These are phyloP conservation scores for Ophiocordyceps sinensis DNA, from an alignment of 2,329 filamentous ascomycete species.

Conservation along the genomic window DNA sequence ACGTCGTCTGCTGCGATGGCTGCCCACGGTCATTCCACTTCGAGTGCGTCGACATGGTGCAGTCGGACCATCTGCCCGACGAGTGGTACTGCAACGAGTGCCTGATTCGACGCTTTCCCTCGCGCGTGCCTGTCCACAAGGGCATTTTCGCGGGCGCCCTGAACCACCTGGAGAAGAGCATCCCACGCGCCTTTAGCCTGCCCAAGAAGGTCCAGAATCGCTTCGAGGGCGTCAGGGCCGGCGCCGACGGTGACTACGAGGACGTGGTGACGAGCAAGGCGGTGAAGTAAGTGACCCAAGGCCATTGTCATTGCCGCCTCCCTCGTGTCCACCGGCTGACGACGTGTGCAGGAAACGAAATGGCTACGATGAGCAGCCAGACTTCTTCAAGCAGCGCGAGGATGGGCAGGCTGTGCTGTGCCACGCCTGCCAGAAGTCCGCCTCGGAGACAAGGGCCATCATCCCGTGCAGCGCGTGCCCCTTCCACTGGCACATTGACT, in stretches of 20 bases:
- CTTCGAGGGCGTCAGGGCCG: constrained; percentile 69
- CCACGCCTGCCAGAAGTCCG: constrained; percentile 55
- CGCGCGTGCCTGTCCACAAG: constrained; percentile 28
- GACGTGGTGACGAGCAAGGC: constrained; percentile 47
- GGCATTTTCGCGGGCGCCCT: constrained; percentile 50
- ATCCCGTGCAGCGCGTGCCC: constrained; percentile 76
- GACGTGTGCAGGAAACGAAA: constrained; percentile 28
- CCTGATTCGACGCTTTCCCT: constrained; percentile 33
- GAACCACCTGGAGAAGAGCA: constrained; percentile 49
- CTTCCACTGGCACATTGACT: constrained; percentile 83
- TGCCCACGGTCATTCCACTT: constrained; percentile 87
- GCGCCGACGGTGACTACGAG: constrained; percentile 66
- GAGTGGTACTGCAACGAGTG: constrained; percentile 81
- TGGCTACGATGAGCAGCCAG: constrained; percentile 46
- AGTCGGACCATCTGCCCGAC: constrained; percentile 50
- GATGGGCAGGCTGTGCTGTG: constrained; percentile 70
- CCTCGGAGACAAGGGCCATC: constrained; percentile 49
- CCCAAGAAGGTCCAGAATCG: constrained; percentile 56
- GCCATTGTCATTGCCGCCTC: neutral
- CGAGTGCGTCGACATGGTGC: constrained; percentile 69
- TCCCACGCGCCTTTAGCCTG: constrained; percentile 58
- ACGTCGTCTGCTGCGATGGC: constrained; percentile 85
- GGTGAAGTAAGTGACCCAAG: constrained; percentile 39
- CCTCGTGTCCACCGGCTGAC: neutral
- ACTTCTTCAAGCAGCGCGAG: constrained; percentile 56